These are phyloP conservation scores for Cyberlindnera meyerae DNA, from an alignment of 805 yeast species.

Conservation along the genomic window DNA sequence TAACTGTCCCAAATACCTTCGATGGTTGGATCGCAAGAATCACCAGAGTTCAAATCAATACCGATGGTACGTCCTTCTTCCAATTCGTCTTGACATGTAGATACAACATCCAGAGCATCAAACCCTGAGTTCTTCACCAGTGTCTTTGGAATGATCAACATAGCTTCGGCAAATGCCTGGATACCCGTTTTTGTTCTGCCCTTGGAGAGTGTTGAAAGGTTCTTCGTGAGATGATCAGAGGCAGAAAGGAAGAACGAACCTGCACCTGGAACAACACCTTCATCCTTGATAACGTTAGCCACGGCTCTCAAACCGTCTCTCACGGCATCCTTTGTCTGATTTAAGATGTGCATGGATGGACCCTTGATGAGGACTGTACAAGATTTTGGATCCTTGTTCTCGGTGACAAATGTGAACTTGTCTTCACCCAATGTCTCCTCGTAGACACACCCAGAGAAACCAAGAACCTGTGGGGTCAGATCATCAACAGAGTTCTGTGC, in stretches of 20 bases:
- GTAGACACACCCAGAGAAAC: slow-evolving; percentile 84
- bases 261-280: slow-evolving; percentile 88
- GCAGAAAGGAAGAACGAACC: slow-evolving; percentile 93
- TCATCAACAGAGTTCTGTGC: slow-evolving; percentile 98
- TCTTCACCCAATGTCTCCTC: slow-evolving; percentile 96
- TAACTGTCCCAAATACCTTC: slow-evolving; percentile 97
- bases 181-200: slow-evolving; percentile 90
- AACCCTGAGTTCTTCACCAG: slow-evolving; percentile 88
- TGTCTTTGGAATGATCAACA: slow-evolving; percentile 89
- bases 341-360: slow-evolving; percentile 81
- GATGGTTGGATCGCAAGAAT: slow-evolving; percentile 89
- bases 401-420: slow-evolving; percentile 93
- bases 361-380: slow-evolving; percentile 92
- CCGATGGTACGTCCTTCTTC: slow-evolving; percentile 83
- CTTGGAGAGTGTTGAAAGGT: slow-evolving; percentile 53
- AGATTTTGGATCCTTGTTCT: slow-evolving; percentile 81
- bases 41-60: slow-evolving; percentile 85
- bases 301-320: slow-evolving; percentile 97
- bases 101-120: slow-evolving; percentile 84
- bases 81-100: slow-evolving; percentile 85
- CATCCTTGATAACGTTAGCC: slow-evolving; percentile 83
- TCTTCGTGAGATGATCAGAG: slow-evolving; percentile 55
- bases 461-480: slow-evolving; percentile 70
- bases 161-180: slow-evolving; percentile 88
- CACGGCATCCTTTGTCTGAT: slow-evolving; percentile 94